These are phyloP conservation scores for Cinchona pubescens DNA, from an alignment of 257 asterid species.

Conservation along the genomic window DNA sequence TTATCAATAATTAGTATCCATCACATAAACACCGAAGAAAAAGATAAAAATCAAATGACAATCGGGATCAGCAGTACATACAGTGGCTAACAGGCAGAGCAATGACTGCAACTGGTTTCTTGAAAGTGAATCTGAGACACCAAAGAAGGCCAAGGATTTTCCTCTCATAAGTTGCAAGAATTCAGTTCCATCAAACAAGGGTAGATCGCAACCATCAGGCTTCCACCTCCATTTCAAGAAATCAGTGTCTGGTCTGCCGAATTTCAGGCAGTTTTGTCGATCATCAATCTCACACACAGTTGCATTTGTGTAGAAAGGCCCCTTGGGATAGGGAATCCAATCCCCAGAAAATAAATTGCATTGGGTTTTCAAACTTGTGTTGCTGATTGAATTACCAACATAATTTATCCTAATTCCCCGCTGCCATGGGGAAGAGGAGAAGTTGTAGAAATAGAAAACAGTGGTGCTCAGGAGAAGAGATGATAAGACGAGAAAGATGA, in stretches of 20 bases:
- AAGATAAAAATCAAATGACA: neutral
- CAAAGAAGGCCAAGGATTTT: slow-evolving; percentile 64
- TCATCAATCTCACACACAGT: slow-evolving; percentile 35
- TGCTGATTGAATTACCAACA: slow-evolving; percentile 7
- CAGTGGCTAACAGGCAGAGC: slow-evolving; percentile 67
- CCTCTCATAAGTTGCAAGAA: slow-evolving; percentile 56
- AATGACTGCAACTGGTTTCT: slow-evolving; percentile 76
- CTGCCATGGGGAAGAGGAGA: slow-evolving; percentile 18
- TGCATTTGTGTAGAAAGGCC: slow-evolving; percentile 56
- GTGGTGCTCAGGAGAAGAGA: neutral
- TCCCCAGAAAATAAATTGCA: slow-evolving; percentile 52
- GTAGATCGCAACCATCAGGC: slow-evolving; percentile 53
- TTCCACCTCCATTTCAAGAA: slow-evolving; percentile 43
- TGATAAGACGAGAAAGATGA: neutral
- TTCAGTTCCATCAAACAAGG: slow-evolving; percentile 45
- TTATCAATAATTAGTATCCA: no score
- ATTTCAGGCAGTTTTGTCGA: slow-evolving; percentile 37
- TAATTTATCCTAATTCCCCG: neutral
- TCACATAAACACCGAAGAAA: neutral
- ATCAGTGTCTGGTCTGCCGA: slow-evolving; percentile 33
- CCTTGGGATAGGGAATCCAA: slow-evolving; percentile 52
- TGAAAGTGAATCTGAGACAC: slow-evolving; percentile 70
- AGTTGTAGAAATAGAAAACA: neutral
- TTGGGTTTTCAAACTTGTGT: neutral
- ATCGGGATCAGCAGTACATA: slow-evolving; percentile 10